Percentiles rank a stretch among this genome's conserved stretches.
Conservation (phyloP, 1,139 yeast genomes). For the Kurtzmaniella quercitrusa region DNA sequence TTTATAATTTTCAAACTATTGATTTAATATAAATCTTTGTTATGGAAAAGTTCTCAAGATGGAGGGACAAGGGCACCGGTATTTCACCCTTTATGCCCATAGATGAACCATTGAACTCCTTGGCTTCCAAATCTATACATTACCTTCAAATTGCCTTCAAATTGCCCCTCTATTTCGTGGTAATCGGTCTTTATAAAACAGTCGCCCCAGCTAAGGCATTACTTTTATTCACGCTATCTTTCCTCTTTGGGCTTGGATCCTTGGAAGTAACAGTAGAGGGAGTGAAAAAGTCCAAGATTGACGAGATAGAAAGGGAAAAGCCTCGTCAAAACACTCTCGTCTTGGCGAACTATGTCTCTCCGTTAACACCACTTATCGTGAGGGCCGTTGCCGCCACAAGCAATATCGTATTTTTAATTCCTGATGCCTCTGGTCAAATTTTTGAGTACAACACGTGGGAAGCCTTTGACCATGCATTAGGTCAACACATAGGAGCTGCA, state of each 20-base stretch:
- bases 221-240: constrained; percentile 13
- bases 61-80: constrained; percentile 82
- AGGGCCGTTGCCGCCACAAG: constrained; percentile 25
- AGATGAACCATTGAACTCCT: constrained; percentile 13
- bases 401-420: constrained; percentile 39
- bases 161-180: constrained; percentile 15
- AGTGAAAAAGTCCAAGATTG: constrained; percentile 40
- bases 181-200: constrained; percentile 12
- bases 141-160: constrained; percentile 4
- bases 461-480: constrained; percentile 33
- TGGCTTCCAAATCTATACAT: constrained; percentile 9
- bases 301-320: constrained; percentile 24
- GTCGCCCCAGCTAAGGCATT: constrained; percentile 16
- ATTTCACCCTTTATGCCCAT: constrained; percentile 70
- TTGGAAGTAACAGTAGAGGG: constrained; percentile 50
- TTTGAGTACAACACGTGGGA: constrained; percentile 30
- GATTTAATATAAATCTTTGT: background rate
- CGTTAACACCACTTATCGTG: constrained; percentile 48
- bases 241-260: constrained; percentile 24
- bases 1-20: too few species aligned
- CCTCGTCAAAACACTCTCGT: constrained; percentile 44
- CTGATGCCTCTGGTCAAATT: constrained; percentile 36
- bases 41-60: constrained; percentile 73
- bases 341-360: constrained; percentile 52
- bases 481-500: constrained; percentile 12